Evolutionary conservation across 768 basidiomycete genomes (phyloP), one percentile per base, ranked within the genome.

Genomic region (Leucocoprinus leucothites): DNA sequence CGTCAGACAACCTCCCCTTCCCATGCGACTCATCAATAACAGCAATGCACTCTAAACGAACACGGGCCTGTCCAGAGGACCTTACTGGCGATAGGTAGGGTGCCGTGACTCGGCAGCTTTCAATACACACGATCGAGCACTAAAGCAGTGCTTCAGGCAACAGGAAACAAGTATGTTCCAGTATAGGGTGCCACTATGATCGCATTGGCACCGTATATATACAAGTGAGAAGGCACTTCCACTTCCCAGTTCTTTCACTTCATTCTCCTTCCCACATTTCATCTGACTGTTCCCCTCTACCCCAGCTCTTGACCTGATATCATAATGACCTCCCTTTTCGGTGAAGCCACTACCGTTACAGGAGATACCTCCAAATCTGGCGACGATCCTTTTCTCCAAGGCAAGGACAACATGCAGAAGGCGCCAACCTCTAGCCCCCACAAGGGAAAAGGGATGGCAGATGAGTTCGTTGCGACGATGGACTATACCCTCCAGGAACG

Each of bases 401-500:
- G n/a, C 57, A 44, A 38, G 28, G 48, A 53, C 34, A 34, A 48
- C 24, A 47, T 40, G 9, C 34, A 42, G 22, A 60, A 60, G 41
- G 50, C 56, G 3, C 19, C 13, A 14, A 2, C 49, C 22, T 47
- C 57, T 43, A 41, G 58, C 50, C 55, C 38, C 25, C 45, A 6
- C 21, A 58, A 57, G 44, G 51, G 43, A 6, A 57, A 25, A 28
- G 45, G 59, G 55, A 44, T 57, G 34, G 64, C 47, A 34, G 68
- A 68, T 50, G 71, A 75, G 40, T 82, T 85, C 59, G 65, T 76
- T 54, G 76, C 69, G 18, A 70, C 72, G 3, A 68, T 71, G 31
- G 82, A 86, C 48, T 80, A 81, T 58, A 69, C 70, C 24, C 60
- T 82, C 5, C 76, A 81, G 55, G 80, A 85, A 25, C 71, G 86